A percentile compares a stretch with the other conserved stretches of the same genome.
These are phyloP conservation scores for Aureobasidium mangrovei DNA, from an alignment of 2,329 filamentous ascomycete species.

Conservation along the genomic window DNA sequence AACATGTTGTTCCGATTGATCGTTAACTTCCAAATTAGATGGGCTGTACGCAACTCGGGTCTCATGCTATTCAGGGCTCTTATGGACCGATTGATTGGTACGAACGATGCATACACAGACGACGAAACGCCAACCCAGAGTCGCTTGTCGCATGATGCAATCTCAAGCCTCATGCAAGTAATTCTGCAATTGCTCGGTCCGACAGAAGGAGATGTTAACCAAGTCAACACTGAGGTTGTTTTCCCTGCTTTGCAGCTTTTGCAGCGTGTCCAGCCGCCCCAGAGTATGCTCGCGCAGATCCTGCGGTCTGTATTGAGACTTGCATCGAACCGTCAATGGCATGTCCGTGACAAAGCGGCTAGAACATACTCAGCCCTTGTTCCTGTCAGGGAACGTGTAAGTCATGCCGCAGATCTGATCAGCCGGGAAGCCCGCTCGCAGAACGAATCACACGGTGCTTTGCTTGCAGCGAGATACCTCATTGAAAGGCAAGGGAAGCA, in stretches of 20 bases:
- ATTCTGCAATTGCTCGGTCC: constrained; percentile 50
- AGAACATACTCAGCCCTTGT: constrained; percentile 48
- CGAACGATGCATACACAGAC: constrained; percentile 56
- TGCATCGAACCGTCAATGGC: constrained; percentile 64
- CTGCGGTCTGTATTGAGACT: constrained; percentile 52
- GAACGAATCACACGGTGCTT: constrained; percentile 27
- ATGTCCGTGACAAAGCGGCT: constrained; percentile 72
- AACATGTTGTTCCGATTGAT: not conserved
- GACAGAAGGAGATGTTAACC: constrained; percentile 10
- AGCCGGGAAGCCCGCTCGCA: constrained; percentile 12
- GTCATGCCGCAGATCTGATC: constrained; percentile 12
- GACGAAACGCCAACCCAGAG: constrained; percentile 39
- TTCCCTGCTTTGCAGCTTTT: constrained; percentile 79
- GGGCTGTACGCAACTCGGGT: constrained; percentile 92
- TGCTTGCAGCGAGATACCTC: constrained; percentile 24
- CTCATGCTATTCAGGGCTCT: constrained; percentile 80
- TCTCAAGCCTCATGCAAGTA: constrained; percentile 55
- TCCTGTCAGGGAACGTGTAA: constrained; percentile 7
- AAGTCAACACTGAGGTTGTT: constrained; percentile 37
- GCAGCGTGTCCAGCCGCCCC: constrained; percentile 59
- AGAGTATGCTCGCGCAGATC: constrained; percentile 46
- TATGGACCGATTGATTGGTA: constrained; percentile 69
- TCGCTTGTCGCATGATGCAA: constrained; percentile 61
- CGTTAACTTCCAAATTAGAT: constrained; percentile 42
- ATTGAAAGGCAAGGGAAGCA: constrained; percentile 1